Conservation (phyloP, 345 rosid genomes). For the Boechera retrofracta region DNA sequence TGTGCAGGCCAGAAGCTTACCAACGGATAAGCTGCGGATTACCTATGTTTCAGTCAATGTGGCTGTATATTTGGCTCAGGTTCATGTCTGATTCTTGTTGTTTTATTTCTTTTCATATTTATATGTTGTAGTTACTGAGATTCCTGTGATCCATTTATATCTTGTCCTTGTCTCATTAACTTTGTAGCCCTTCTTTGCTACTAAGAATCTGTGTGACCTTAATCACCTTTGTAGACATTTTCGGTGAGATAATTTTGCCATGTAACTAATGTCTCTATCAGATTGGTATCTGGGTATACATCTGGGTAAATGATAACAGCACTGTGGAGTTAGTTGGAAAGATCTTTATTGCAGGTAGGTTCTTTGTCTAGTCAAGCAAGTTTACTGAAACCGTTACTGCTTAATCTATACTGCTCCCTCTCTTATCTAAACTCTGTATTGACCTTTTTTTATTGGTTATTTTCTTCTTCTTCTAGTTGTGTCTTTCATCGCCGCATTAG, state of each 20-base stretch:
- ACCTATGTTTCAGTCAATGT: slow-evolving; percentile 66
- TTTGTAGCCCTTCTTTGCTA: slow-evolving; percentile 16
- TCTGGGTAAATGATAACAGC: slow-evolving; percentile 84
- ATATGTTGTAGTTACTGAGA: neutral
- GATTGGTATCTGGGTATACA: slow-evolving; percentile 86
- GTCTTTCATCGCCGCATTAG: slow-evolving; percentile 87
- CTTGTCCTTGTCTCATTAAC: slow-evolving; percentile 3
- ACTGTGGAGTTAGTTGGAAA: slow-evolving; percentile 76
- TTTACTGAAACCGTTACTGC: slow-evolving; percentile 6
- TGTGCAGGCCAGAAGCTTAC: slow-evolving; percentile 93
- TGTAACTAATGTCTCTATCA: slow-evolving; percentile 47
- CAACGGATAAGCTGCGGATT: slow-evolving; percentile 83
- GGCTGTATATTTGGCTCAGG: slow-evolving; percentile 83
- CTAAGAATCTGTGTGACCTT: slow-evolving; percentile 18
- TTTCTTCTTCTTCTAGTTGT: slow-evolving; percentile 60
- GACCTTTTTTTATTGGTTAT: neutral
- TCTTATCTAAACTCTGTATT: slow-evolving; percentile 5
- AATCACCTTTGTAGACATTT: neutral
- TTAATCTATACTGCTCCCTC: neutral
- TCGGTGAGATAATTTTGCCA: neutral
- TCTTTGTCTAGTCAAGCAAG: slow-evolving; percentile 32
- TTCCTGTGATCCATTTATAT: neutral
- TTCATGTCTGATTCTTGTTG: slow-evolving; percentile 35
- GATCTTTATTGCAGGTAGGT: slow-evolving; percentile 84
- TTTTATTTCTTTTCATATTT: neutral